Conservation (phyloP, 129 eudicot genomes). For the Chrysanthemum makinoi region DNA sequence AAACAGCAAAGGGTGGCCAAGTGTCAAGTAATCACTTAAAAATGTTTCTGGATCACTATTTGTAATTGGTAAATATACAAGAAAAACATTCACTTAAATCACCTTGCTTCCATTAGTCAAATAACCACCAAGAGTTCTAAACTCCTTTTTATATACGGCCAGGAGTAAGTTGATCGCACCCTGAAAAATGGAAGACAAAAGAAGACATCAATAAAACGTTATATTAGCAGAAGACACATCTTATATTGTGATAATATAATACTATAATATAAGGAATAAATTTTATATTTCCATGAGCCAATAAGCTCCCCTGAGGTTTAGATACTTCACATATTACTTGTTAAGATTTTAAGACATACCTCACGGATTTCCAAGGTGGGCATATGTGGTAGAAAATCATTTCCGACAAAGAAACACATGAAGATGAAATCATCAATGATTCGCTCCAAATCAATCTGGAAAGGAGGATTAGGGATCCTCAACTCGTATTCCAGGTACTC, state of each 20-base stretch:
- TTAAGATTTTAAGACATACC: constrained; percentile 36
- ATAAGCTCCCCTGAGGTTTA: too few relatives aligned
- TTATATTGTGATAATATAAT: too few relatives aligned
- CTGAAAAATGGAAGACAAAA: constrained; percentile 26
- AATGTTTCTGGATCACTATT: too few relatives aligned
- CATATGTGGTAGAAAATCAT: constrained; percentile 86
- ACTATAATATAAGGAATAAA: too few relatives aligned
- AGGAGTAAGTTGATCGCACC: constrained; percentile 78
- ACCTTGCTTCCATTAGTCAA: constrained; percentile 85
- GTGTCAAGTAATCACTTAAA: not conserved
- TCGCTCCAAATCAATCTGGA: constrained; percentile 65
- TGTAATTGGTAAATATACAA: not conserved
- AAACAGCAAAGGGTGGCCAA: not conserved
- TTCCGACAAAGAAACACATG: constrained; percentile 86
- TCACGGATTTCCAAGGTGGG: constrained; percentile 87
- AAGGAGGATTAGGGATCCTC: constrained; percentile 62
- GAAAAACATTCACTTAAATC: not conserved
- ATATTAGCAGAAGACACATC: not conserved
- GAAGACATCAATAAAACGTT: not conserved
- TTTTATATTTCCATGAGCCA: too few relatives aligned
- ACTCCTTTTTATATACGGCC: constrained; percentile 77
- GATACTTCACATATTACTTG: not conserved
- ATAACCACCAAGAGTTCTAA: constrained; percentile 56
- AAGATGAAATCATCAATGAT: constrained; percentile 76
- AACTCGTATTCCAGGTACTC: constrained; percentile 74